Conservation (phyloP, 2,329 filamentous ascomycete species). For the Aspergillus jensenii region DNA sequence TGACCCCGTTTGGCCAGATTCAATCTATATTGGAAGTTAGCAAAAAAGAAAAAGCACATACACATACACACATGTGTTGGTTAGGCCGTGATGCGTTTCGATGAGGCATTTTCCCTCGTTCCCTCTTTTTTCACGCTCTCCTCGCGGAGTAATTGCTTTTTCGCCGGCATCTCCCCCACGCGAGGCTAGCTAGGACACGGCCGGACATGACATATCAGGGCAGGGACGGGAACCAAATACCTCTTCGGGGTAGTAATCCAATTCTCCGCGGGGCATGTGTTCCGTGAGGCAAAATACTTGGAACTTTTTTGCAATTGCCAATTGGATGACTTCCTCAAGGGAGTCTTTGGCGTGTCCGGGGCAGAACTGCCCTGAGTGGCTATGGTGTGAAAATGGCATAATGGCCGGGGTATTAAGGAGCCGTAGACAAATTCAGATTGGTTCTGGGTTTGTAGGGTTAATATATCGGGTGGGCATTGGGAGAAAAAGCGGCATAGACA, state of each 20-base stretch:
- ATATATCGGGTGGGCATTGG: not conserved
- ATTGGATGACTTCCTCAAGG: conserved; percentile 78
- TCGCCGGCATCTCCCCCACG: not conserved
- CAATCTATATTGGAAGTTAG: conserved; percentile 23
- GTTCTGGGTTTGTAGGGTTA: not conserved
- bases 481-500: not conserved
- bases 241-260: conserved; percentile 93
- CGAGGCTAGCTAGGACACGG: not conserved
- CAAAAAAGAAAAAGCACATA: not conserved
- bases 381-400: conserved; percentile 98
- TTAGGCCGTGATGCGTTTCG: not conserved
- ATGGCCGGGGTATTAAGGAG: not conserved
- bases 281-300: conserved; percentile 85
- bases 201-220: not conserved
- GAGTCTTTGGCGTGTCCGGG: conserved; percentile 80
- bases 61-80: not conserved
- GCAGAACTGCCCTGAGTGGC: conserved; percentile 97
- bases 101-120: not conserved
- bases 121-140: not conserved
- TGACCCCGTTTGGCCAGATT: conserved; percentile 33
- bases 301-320: conserved; percentile 76
- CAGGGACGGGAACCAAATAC: conserved; percentile 38
- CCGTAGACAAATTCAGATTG: not conserved
- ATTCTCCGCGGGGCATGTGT: conserved; percentile 81
- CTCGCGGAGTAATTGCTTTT: not conserved